Percentiles rank a stretch among this genome's conserved stretches.
Evolutionary conservation across 2,329 filamentous ascomycete species (phyloP).

Genomic region (Coniochaeta sp.): DNA sequence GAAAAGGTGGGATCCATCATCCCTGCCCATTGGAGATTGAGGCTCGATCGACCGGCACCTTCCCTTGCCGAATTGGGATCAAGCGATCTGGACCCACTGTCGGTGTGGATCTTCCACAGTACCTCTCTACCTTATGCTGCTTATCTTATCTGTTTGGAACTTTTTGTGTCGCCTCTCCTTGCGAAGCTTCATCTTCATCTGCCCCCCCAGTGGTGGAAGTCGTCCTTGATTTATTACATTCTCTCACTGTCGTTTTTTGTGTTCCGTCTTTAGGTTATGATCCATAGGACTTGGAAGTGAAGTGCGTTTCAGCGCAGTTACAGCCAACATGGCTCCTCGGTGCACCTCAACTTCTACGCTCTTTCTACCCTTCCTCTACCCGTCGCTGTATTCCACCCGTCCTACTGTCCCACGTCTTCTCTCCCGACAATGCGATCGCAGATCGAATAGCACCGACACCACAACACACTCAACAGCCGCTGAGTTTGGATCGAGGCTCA

Average conservation of each 20-base stretch:
- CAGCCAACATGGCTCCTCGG: conserved; percentile 30
- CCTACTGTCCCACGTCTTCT: conserved; percentile 16
- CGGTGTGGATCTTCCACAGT: background rate
- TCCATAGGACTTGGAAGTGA: background rate
- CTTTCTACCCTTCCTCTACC: conserved; percentile 43
- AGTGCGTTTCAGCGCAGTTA: background rate
- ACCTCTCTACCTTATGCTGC: no score
- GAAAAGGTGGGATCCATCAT: background rate
- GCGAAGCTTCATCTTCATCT: background rate
- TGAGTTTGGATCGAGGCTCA: conserved; percentile 49
- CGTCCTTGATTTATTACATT: conserved; percentile 2
- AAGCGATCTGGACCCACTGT: background rate
- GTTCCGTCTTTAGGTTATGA: background rate
- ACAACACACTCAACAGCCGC: conserved; percentile 25
- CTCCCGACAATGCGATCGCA: conserved; percentile 8
- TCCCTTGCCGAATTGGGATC: background rate
- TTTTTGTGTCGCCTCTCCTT: conserved; percentile 2
- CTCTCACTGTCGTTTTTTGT: background rate
- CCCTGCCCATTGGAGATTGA: background rate
- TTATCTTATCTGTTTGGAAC: conserved; percentile 3
- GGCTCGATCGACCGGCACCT: background rate
- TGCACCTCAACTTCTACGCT: conserved; percentile 27
- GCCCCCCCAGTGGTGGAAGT: no score
- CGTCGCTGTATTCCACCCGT: conserved; percentile 29
- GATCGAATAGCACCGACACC: conserved; percentile 15